Conservation (phyloP, 2,329 filamentous ascomycete genomes). For the Botryotinia convoluta region DNA sequence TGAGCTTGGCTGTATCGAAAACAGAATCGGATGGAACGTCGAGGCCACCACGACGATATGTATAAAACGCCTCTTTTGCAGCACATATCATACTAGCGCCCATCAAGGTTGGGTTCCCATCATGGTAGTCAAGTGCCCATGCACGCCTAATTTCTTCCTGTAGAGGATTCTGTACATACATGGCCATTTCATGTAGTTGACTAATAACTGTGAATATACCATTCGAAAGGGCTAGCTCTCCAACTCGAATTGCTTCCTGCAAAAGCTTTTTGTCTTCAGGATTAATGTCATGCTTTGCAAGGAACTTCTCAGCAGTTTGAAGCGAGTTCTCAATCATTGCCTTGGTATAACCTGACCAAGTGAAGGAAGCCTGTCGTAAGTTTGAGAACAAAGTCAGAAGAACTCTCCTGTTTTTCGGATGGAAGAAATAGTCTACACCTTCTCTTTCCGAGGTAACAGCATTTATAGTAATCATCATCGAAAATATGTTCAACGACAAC, state of each 20-base stretch:
- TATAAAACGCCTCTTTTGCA: background rate
- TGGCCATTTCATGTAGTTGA: conserved; percentile 71
- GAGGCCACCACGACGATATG: conserved; percentile 15
- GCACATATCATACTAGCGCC: conserved; percentile 42
- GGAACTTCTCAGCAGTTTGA: conserved; percentile 64
- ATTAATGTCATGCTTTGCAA: conserved; percentile 58
- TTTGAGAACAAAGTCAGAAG: conserved; percentile 72
- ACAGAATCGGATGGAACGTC: background rate
- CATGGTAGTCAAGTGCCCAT: conserved; percentile 64
- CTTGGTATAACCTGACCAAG: conserved; percentile 69
- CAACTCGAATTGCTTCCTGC: conserved; percentile 61
- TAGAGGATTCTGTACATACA: conserved; percentile 64
- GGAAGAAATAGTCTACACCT: conserved; percentile 87
- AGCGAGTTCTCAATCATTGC: conserved; percentile 63
- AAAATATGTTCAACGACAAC: conserved; percentile 78
- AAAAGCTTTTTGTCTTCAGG: conserved; percentile 60
- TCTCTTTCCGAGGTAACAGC: conserved; percentile 82
- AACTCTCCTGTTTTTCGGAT: conserved; percentile 66
- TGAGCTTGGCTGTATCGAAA: background rate
- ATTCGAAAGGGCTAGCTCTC: conserved; percentile 58
- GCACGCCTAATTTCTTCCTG: conserved; percentile 56
- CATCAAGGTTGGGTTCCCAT: conserved; percentile 49
- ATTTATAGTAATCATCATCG: conserved; percentile 81
- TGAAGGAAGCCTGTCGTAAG: conserved; percentile 79
- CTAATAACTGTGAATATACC: conserved; percentile 65